Conservation (phyloP, 1,139 yeast species). For the Scheffersomyces illinoinensis region DNA sequence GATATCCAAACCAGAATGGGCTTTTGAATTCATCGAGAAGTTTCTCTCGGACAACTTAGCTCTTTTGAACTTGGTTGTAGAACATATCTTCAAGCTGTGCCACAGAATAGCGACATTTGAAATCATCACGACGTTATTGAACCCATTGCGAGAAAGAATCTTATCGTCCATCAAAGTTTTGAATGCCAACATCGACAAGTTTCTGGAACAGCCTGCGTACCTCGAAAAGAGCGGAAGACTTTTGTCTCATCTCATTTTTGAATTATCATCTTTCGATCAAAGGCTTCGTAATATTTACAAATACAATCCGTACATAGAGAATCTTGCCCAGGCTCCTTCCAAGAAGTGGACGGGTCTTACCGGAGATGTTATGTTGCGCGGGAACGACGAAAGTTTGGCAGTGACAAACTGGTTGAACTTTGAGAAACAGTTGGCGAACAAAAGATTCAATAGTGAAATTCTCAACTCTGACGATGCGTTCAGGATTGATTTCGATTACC, state of each 20-base stretch:
- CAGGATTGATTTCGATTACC: conserved; percentile 61
- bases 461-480: conserved; percentile 55
- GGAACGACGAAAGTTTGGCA: conserved; percentile 33
- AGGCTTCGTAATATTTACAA: conserved; percentile 52
- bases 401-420: conserved; percentile 61
- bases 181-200: conserved; percentile 25
- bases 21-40: conserved; percentile 55
- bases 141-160: conserved; percentile 53
- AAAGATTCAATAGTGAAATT: conserved; percentile 58
- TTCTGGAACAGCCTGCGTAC: conserved; percentile 18
- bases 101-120: conserved; percentile 43
- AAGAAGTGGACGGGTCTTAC: conserved; percentile 61
- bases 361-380: conserved; percentile 50
- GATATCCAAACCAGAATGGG: conserved; percentile 79
- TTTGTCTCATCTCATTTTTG: conserved; percentile 61
- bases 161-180: conserved; percentile 25
- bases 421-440: conserved; percentile 59
- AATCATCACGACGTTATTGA: conserved; percentile 55
- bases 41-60: conserved; percentile 47
- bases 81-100: conserved; percentile 29
- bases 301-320: conserved; percentile 50
- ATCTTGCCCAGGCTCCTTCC: conserved; percentile 26
- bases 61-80: conserved; percentile 34
- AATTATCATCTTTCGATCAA: conserved; percentile 61
- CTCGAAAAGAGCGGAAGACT: conserved; percentile 48